Conservation (phyloP, 2,329 filamentous ascomycete species). For the Phaeophleospora eucalypticola region DNA sequence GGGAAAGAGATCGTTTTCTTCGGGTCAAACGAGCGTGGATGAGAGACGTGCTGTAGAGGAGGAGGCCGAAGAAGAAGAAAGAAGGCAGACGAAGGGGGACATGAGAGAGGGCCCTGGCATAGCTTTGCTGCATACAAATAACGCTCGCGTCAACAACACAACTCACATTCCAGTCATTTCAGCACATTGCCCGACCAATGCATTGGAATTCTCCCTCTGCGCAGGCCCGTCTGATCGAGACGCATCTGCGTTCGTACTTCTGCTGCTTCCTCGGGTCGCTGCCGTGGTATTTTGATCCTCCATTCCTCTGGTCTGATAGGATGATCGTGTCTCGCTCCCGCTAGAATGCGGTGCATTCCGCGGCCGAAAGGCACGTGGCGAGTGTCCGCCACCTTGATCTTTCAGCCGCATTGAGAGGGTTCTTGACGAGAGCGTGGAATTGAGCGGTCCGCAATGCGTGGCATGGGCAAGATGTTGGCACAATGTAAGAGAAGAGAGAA, state of each 20-base stretch:
- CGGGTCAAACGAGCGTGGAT: constrained; percentile 2
- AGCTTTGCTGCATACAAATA: constrained; percentile 4
- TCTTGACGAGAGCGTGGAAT: too few species aligned
- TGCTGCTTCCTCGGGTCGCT: too few species aligned
- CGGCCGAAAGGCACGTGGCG: neutral
- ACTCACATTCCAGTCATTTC: constrained; percentile 28
- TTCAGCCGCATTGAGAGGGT: too few species aligned
- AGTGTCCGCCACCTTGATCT: neutral
- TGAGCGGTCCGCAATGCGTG: neutral
- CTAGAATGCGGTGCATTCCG: too few species aligned
- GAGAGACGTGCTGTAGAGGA: constrained; percentile 1
- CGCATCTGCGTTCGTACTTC: too few species aligned
- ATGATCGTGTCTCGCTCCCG: too few species aligned
- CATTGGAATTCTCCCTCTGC: constrained; percentile 5
- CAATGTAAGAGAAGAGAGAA: too few species aligned
- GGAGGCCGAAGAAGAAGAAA: constrained; percentile 1
- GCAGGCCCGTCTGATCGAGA: too few species aligned
- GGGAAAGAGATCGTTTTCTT: neutral
- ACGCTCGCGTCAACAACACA: constrained; percentile 18
- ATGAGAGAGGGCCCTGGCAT: too few species aligned
- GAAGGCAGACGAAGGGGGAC: neutral
- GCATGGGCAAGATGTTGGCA: too few species aligned
- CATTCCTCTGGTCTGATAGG: neutral
- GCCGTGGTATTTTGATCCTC: neutral
- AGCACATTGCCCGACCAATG: constrained; percentile 2